A percentile compares a stretch with the other conserved stretches of the same genome.
Evolutionary conservation across 768 basidiomycete species (phyloP).

Genomic region (Tricholoma matsutake): DNA sequence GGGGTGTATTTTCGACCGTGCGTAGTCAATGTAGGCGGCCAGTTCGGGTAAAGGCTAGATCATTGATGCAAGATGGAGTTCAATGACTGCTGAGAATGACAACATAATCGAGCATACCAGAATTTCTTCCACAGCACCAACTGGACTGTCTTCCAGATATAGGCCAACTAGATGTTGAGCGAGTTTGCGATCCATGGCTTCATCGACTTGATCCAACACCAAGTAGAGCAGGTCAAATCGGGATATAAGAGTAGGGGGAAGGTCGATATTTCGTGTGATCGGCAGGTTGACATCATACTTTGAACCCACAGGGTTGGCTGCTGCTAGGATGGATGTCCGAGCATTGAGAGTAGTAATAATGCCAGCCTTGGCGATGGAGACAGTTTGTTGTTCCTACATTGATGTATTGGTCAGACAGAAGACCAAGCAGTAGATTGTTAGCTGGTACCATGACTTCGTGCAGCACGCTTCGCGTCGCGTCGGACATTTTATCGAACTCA

Average conservation of each 20-base stretch:
- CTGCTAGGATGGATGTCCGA: constrained; percentile 95
- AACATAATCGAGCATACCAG: constrained; percentile 45
- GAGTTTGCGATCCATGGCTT: constrained; percentile 76
- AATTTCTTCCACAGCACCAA: constrained; percentile 62
- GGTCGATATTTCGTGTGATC: constrained; percentile 93
- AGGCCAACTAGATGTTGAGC: constrained; percentile 92
- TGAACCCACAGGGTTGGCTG: constrained; percentile 95
- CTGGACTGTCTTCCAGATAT: constrained; percentile 89
- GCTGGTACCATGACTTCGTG: constrained; percentile 92
- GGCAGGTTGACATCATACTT: constrained; percentile 92
- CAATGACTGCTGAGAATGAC: neutral
- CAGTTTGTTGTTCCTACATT: constrained; percentile 95
- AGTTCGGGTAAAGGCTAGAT: constrained; percentile 82
- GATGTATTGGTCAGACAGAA: neutral
- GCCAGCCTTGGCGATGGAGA: constrained; percentile 97
- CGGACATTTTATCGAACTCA: constrained; percentile 99
- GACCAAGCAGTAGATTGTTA: neutral
- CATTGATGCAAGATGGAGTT: neutral
- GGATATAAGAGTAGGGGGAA: constrained; percentile 96
- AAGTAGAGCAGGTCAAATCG: constrained; percentile 97
- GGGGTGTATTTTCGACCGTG: constrained; percentile 82
- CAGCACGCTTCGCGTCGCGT: constrained; percentile 93
- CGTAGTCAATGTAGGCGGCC: constrained; percentile 93
- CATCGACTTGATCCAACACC: constrained; percentile 93
- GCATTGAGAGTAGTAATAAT: constrained; percentile 99